Conservation (phyloP, 257 asterid genomes). For the Salvia splendens region DNA sequence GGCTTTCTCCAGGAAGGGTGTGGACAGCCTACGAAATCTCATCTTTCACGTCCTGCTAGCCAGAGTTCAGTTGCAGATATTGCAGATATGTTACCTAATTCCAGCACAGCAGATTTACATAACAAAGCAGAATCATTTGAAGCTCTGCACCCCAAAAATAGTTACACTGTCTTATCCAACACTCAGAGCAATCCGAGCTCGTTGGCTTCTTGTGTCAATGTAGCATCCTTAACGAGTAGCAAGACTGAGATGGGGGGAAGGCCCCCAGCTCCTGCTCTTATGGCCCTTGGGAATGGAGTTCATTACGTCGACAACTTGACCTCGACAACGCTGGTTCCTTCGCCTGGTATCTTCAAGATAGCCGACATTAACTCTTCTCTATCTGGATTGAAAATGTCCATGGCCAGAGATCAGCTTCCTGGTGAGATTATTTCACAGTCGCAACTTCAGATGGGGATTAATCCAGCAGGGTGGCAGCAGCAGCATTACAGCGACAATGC, state of each 20-base stretch:
- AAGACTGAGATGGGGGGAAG: constrained; percentile 33
- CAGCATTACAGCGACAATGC: constrained; percentile 42
- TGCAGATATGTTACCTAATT: constrained; percentile 31
- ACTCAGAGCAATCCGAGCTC: constrained; percentile 37
- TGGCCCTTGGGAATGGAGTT: constrained; percentile 32
- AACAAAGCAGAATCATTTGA: constrained; percentile 39
- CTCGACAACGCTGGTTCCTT: constrained; percentile 33
- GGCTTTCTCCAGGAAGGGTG: constrained; percentile 58
- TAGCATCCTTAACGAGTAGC: constrained; percentile 30
- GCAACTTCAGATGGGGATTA: constrained; percentile 42
- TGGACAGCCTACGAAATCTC: constrained; percentile 45
- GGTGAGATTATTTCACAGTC: constrained; percentile 40
- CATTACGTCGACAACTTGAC: constrained; percentile 40
- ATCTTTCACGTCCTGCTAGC: constrained; percentile 58
- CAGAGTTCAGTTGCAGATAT: constrained; percentile 47
- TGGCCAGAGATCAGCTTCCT: constrained; percentile 43
- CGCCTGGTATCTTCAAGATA: constrained; percentile 51
- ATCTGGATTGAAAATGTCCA: constrained; percentile 48
- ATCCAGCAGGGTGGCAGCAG: constrained; percentile 42
- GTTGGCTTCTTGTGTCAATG: constrained; percentile 28
- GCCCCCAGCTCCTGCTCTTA: constrained; percentile 40
- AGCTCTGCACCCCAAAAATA: constrained; percentile 33
- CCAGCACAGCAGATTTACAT: constrained; percentile 34
- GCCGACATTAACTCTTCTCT: constrained; percentile 57
- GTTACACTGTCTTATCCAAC: constrained; percentile 30